phyloP scores from a whole-genome alignment of 202 grass and related monocot genomes.

The Setaria italica region DNA sequence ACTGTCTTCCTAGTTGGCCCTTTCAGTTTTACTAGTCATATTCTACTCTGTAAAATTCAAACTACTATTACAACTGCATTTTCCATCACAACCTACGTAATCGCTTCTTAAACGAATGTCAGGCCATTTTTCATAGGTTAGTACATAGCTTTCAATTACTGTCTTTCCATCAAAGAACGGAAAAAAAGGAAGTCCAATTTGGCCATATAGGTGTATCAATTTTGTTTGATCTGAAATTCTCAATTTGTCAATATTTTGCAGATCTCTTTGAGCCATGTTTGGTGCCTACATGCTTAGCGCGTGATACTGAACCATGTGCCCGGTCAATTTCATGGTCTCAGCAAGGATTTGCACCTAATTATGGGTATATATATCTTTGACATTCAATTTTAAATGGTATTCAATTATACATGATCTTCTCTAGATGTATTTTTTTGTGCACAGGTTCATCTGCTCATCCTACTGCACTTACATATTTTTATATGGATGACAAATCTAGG shows the following conservation, averaged over 20 bases:
- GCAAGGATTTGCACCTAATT: slow-evolving; percentile 81
- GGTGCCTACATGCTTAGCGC: slow-evolving; percentile 67
- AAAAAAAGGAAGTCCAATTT: background rate
- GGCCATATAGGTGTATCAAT: background rate
- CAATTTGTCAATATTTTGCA: slow-evolving; percentile 53
- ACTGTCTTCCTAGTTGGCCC: background rate
- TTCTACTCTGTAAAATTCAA: slow-evolving; percentile 27
- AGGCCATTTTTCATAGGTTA: background rate
- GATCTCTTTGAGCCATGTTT: slow-evolving; percentile 80
- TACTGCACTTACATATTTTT: background rate
- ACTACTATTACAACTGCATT: background rate
- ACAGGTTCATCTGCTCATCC: slow-evolving; percentile 5
- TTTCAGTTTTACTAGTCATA: slow-evolving; percentile 17
- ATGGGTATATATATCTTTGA: slow-evolving; percentile 52
- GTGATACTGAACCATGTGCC: slow-evolving; percentile 65
- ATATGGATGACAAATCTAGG: slow-evolving; percentile 52
- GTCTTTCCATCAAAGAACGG: background rate
- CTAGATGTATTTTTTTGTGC: slow-evolving; percentile 10
- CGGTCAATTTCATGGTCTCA: slow-evolving; percentile 92
- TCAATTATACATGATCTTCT: slow-evolving; percentile 5
- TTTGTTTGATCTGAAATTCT: slow-evolving; percentile 27
- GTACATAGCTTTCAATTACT: background rate
- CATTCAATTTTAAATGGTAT: background rate
- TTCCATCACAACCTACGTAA: background rate
- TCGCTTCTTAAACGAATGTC: background rate